Evolutionary conservation across 768 basidiomycete genomes (phyloP), one percentile per base, ranked within the genome.

Genomic region (Gelatoporia subvermispora): DNA sequence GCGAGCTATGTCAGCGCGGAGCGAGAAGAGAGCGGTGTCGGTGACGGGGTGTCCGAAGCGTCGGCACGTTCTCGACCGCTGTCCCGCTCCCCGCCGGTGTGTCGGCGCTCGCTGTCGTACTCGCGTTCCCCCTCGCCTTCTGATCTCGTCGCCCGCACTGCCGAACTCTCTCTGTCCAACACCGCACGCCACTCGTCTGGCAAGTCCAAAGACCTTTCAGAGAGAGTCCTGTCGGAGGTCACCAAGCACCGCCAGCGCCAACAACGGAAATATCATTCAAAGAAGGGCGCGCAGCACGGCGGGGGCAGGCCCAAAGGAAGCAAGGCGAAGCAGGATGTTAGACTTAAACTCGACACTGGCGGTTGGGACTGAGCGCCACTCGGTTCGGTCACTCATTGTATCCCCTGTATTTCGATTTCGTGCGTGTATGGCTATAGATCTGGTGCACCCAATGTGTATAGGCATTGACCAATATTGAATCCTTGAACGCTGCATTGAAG

Each of bases 271-370:
- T 79, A 88, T 62, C 92, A 94, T 68, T 81, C 87, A 1, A 88
- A 84, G 65, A 78, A 82, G 52, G 74, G 77, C 7, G 73, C 73
- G 3, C 76, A 78, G 46, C 73, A 80, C 47, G 78, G 74, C 23
- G 74, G 72, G 13, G 87, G 87, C 21, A 72, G 88, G 35, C 71
- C 81, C 20, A 81, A 83, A 55, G 92, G 92, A 18, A 91, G 87
- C 63, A 94, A 94, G 63, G 84, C 84, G 47, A 94, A 91, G 68
- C 81, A 83, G 60, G 88, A 92, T 59, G 76, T 68, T 24, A 72
- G 78, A 49, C 76, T 89, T 10, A 82, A 79, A 57, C 42, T 78
- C 36, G 85, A 85, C 59, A 70, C 69, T 44, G 70, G 73, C 59
- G 80, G 78, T 16, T 88, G 83, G 83, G 80, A 78, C 16, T 56